Conservation (phyloP, 2,329 filamentous ascomycete genomes). For the Arthrinium puccinioides region DNA sequence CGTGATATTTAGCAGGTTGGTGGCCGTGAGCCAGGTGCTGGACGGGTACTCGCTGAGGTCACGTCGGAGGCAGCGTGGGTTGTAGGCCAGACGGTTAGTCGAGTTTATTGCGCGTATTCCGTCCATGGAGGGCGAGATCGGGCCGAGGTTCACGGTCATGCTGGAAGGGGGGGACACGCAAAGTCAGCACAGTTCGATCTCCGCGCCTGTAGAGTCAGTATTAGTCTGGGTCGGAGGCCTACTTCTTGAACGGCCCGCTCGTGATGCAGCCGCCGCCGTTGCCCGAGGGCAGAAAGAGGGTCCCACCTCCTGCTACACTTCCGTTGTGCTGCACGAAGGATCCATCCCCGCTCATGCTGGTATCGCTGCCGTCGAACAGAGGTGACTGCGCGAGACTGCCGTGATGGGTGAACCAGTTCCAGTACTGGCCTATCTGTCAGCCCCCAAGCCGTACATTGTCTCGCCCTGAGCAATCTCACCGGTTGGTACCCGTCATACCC, state of each 20-base stretch:
- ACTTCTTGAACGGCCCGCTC: constrained; percentile 31
- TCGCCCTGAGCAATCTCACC: constrained; percentile 12
- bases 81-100: constrained; percentile 11
- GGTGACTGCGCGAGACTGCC: constrained; percentile 38
- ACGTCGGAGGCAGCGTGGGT: constrained; percentile 17
- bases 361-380: constrained; percentile 47
- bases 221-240: too few relatives aligned
- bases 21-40: constrained; percentile 10
- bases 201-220: background rate
- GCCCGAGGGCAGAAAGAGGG: constrained; percentile 31
- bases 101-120: constrained; percentile 3
- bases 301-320: constrained; percentile 11
- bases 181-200: background rate
- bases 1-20: constrained; percentile 17
- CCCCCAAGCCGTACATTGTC: background rate
- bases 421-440: constrained; percentile 27
- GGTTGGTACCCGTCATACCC: constrained; percentile 32
- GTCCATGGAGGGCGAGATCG: constrained; percentile 14
- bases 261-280: constrained; percentile 46
- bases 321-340: constrained; percentile 15
- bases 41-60: constrained; percentile 13
- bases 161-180: background rate
- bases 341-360: constrained; percentile 42
- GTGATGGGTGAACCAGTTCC: constrained; percentile 43
- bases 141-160: constrained; percentile 21